A percentile compares a stretch with the other conserved stretches of the same genome.
Conservation (phyloP, 2,329 filamentous ascomycete species). For the Rhynchosporium agropyri region DNA sequence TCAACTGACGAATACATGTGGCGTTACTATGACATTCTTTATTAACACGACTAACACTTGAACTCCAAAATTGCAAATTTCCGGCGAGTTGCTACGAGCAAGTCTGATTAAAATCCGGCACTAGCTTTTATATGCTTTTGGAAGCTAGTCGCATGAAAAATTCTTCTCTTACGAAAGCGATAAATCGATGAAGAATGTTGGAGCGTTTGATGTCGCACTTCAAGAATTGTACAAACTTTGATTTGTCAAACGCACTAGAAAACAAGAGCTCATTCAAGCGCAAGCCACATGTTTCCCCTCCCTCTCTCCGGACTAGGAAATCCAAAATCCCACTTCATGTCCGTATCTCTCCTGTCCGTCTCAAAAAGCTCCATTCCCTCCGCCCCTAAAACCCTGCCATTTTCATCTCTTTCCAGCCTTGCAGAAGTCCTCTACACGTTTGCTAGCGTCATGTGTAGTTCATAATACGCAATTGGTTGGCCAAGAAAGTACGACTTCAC, state of each 20-base stretch:
- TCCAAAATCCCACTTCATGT: constrained; percentile 23
- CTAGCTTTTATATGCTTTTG: no score
- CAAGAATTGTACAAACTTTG: no score
- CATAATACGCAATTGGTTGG: constrained; percentile 20
- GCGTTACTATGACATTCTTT: no score
- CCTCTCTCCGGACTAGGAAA: constrained; percentile 25
- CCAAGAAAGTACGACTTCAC: constrained; percentile 27
- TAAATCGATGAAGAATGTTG: no score
- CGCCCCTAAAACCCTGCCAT: constrained; percentile 18
- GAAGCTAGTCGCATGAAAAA: no score
- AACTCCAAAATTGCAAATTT: no score
- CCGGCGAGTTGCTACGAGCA: no score
- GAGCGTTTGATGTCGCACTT: no score
- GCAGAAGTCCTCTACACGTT: constrained; percentile 21
- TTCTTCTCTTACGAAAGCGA: no score
- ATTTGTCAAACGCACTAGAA: neutral
- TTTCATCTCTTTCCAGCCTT: constrained; percentile 20
- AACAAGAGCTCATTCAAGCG: constrained; percentile 13
- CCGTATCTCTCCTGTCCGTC: constrained; percentile 27
- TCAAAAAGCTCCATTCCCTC: constrained; percentile 24
- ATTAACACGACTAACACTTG: no score
- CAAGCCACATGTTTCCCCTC: constrained; percentile 23
- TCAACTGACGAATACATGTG: no score
- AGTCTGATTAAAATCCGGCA: no score
- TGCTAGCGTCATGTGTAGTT: constrained; percentile 22